Conservation (phyloP, 768 basidiomycete species). For the Suillus decipiens region DNA sequence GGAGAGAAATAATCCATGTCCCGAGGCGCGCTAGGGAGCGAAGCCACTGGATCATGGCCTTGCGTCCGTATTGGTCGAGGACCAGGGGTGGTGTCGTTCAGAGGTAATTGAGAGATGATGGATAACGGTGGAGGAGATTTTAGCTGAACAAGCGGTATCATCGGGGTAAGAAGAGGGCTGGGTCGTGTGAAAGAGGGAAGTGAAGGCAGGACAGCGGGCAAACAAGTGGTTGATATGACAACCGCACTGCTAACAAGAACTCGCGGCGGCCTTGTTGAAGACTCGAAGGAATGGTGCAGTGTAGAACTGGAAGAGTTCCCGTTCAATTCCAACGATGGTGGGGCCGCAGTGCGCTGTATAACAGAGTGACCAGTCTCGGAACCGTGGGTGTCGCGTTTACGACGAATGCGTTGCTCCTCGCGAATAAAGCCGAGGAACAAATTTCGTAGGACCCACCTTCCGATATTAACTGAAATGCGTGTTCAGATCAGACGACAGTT, state of each 20-base stretch:
- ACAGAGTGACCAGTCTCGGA: constrained; percentile 21
- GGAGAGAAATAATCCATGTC: constrained; percentile 57
- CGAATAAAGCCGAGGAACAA: constrained; percentile 78
- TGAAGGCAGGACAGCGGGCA: constrained; percentile 60
- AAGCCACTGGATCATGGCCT: constrained; percentile 41
- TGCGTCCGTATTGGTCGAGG: constrained; percentile 43
- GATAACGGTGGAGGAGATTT: constrained; percentile 32
- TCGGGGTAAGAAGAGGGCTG: constrained; percentile 59
- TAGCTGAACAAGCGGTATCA: constrained; percentile 49
- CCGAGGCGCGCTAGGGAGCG: constrained; percentile 25
- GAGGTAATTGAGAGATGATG: constrained; percentile 48
- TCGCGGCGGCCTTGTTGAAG: constrained; percentile 24
- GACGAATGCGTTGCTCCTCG: constrained; percentile 58
- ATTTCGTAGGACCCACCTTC: constrained; percentile 89
- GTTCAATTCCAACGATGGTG: constrained; percentile 28
- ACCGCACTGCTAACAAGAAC: constrained; percentile 44
- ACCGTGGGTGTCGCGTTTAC: constrained; percentile 31
- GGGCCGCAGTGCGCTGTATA: constrained; percentile 25
- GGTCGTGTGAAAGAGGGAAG: constrained; percentile 44
- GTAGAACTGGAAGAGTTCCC: constrained; percentile 18
- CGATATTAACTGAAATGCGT: constrained; percentile 72
- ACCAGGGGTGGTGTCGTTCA: constrained; percentile 32
- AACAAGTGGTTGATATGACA: constrained; percentile 63
- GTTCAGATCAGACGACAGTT: constrained; percentile 11
- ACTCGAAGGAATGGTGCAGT: constrained; percentile 32